Evolutionary conservation across 768 basidiomycete species (phyloP).

Genomic region (Russula foetens): DNA sequence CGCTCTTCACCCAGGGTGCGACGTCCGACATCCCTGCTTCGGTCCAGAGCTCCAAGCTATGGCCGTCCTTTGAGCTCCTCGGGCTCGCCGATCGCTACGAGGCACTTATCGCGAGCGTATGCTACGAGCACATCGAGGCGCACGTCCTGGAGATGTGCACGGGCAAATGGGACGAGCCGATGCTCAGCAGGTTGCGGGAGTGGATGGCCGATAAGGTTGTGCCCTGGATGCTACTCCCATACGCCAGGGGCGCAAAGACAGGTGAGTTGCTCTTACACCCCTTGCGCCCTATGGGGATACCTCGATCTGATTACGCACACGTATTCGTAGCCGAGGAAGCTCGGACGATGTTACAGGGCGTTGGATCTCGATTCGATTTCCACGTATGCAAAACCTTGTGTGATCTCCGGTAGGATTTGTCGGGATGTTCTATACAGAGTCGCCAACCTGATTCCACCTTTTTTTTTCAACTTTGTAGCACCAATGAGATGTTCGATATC

Average conservation of each 20-base stretch:
- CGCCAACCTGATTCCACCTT: background rate
- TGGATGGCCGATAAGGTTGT: slow-evolving; percentile 81
- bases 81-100: slow-evolving; percentile 81
- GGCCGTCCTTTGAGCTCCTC: slow-evolving; percentile 58
- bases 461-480: slow-evolving; percentile 31
- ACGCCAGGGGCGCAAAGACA: slow-evolving; percentile 55
- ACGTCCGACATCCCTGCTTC: slow-evolving; percentile 18
- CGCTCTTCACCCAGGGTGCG: slow-evolving; percentile 10
- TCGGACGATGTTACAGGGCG: slow-evolving; percentile 60
- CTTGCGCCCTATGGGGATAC: no score
- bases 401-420: slow-evolving; percentile 58
- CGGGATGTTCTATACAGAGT: background rate
- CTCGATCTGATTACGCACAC: background rate
- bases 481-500: slow-evolving; percentile 88
- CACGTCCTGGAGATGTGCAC: slow-evolving; percentile 60
- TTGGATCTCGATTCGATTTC: slow-evolving; percentile 82
- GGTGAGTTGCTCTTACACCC: slow-evolving; percentile 33
- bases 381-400: slow-evolving; percentile 88
- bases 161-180: slow-evolving; percentile 59
- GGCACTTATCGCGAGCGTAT: slow-evolving; percentile 71
- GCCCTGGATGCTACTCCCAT: slow-evolving; percentile 79
- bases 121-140: slow-evolving; percentile 77
- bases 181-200: slow-evolving; percentile 49
- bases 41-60: slow-evolving; percentile 33
- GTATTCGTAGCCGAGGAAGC: slow-evolving; percentile 53